Percentiles rank a stretch among this genome's conserved stretches.
Evolutionary conservation across 2,329 filamentous ascomycete species (phyloP).

Genomic region (Colletotrichum lupini): DNA sequence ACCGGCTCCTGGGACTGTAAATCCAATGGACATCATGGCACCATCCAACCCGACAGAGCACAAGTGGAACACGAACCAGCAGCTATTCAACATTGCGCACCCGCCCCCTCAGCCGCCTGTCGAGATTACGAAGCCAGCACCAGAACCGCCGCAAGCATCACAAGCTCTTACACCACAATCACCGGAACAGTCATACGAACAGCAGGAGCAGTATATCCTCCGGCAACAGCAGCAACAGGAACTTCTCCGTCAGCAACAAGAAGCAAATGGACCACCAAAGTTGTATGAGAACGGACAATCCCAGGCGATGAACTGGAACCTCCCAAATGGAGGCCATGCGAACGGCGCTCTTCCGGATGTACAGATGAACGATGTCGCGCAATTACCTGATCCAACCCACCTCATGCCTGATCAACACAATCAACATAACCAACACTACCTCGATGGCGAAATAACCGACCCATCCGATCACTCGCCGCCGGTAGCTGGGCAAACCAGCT

Average conservation of each 20-base stretch:
- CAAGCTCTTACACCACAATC: slow-evolving; percentile 41
- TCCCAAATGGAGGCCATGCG: not conserved
- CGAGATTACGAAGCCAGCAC: slow-evolving; percentile 35
- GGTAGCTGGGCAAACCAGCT: slow-evolving; percentile 50
- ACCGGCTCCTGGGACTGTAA: slow-evolving; percentile 59
- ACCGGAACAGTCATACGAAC: slow-evolving; percentile 15
- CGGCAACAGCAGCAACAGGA: slow-evolving; percentile 9
- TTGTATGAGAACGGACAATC: slow-evolving; percentile 1
- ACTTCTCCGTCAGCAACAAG: slow-evolving; percentile 13
- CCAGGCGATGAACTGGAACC: not conserved
- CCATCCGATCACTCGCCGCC: slow-evolving; percentile 57
- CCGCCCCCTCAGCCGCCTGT: slow-evolving; percentile 37
- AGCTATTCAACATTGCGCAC: slow-evolving; percentile 46
- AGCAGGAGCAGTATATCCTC: not conserved
- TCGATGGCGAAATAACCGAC: slow-evolving; percentile 39
- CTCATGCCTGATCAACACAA: slow-evolving; percentile 26
- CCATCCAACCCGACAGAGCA: slow-evolving; percentile 49
- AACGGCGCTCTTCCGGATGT: not conserved
- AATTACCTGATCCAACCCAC: slow-evolving; percentile 15
- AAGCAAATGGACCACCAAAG: not conserved
- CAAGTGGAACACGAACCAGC: slow-evolving; percentile 46
- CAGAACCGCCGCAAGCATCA: slow-evolving; percentile 39
- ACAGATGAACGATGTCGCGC: slow-evolving; percentile 16
- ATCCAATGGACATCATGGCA: slow-evolving; percentile 66
- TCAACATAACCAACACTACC: slow-evolving; percentile 29